Percentiles rank a stretch among this genome's conserved stretches.
These are phyloP conservation scores for Mrakia blollopis DNA, from an alignment of 768 basidiomycete species.

Conservation along the genomic window DNA sequence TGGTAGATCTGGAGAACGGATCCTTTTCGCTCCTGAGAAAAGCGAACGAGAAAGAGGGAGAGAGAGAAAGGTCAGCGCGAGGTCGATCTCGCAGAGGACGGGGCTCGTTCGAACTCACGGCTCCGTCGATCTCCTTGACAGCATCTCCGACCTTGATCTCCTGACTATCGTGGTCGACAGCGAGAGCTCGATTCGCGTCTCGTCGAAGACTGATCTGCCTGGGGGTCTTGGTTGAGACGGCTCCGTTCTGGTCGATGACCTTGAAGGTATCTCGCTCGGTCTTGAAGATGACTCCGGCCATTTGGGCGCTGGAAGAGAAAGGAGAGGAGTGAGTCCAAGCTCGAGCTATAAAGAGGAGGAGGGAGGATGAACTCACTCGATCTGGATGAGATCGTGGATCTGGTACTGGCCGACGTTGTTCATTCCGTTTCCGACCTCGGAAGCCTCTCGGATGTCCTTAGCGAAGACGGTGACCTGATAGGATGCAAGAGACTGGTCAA, in stretches of 20 bases:
- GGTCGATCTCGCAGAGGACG: background rate
- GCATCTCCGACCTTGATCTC: constrained; percentile 83
- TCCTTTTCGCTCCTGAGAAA: constrained; percentile 68
- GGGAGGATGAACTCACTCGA: constrained; percentile 63
- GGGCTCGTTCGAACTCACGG: constrained; percentile 52
- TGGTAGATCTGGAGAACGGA: constrained; percentile 89
- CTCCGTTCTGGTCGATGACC: constrained; percentile 88
- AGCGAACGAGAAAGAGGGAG: background rate
- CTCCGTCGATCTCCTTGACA: constrained; percentile 85
- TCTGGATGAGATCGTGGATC: constrained; percentile 89
- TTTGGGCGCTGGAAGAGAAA: constrained; percentile 63
- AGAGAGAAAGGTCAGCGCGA: constrained; percentile 21
- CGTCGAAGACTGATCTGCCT: constrained; percentile 77
- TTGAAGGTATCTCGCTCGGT: constrained; percentile 94
- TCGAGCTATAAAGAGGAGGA: background rate
- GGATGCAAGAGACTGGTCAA: constrained; percentile 60
- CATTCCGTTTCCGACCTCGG: constrained; percentile 88
- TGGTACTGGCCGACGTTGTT: constrained; percentile 91
- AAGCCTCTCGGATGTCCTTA: constrained; percentile 93
- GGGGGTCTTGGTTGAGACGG: constrained; percentile 80
- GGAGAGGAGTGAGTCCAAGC: constrained; percentile 3
- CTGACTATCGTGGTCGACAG: constrained; percentile 81
- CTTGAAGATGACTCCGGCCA: constrained; percentile 95
- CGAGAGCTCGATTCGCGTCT: constrained; percentile 74
- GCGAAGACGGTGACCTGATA: constrained; percentile 93